These are phyloP conservation scores for Rhodotorula graminis DNA, from an alignment of 768 basidiomycete genomes.

Conservation along the genomic window DNA sequence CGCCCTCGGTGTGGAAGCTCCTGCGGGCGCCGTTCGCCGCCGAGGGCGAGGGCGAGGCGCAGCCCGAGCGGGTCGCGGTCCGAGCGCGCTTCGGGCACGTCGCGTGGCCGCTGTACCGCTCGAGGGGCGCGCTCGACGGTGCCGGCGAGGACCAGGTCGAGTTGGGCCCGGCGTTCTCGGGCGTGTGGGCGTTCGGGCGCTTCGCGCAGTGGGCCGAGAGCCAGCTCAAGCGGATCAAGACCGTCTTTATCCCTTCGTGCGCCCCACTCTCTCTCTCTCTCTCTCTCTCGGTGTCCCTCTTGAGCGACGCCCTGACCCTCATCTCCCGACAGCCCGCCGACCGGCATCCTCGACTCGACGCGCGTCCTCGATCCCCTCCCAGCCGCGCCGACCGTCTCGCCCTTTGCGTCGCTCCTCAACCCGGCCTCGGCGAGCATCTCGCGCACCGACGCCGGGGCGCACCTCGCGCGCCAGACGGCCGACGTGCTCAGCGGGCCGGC, in stretches of 20 bases:
- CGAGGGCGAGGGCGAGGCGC: neutral
- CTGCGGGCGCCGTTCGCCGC: slow-evolving; percentile 9
- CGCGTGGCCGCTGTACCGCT: slow-evolving; percentile 23
- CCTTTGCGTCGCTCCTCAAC: slow-evolving; percentile 1
- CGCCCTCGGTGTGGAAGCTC: neutral
- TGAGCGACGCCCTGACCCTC: neutral
- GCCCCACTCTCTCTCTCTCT: neutral
- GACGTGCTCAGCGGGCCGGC: neutral
- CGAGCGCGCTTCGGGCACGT: slow-evolving; percentile 29
- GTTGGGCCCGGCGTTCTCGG: slow-evolving; percentile 1
- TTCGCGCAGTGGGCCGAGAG: neutral
- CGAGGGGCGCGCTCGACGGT: neutral
- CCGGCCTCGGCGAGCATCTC: neutral
- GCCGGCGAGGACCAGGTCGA: neutral
- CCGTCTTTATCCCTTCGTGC: slow-evolving; percentile 19
- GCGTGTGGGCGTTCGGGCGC: slow-evolving; percentile 2
- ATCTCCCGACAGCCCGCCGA: neutral
- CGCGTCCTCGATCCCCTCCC: slow-evolving; percentile 9
- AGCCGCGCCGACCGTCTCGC: neutral
- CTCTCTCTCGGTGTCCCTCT: neutral
- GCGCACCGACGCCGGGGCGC: neutral
- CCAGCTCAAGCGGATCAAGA: neutral
- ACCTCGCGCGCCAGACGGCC: neutral
- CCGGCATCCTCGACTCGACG: neutral
- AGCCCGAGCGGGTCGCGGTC: neutral